Percentiles rank a stretch among this genome's conserved stretches.
Evolutionary conservation across 2,329 filamentous ascomycete species (phyloP).

Genomic region (Seiridium cupressi): DNA sequence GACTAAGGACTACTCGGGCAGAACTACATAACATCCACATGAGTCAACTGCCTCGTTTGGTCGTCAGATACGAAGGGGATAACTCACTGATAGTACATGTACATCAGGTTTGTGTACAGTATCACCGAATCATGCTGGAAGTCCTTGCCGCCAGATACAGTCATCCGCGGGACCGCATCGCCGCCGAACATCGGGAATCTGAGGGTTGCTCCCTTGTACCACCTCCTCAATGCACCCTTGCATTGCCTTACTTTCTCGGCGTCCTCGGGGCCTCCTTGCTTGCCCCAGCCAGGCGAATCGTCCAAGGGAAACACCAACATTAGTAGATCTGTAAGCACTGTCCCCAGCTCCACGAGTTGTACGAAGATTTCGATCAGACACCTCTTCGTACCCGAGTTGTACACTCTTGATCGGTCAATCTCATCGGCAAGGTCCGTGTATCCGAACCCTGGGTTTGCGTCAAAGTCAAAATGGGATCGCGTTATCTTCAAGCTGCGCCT

Average conservation of each 20-base stretch:
- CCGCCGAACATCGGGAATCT: conserved; percentile 37
- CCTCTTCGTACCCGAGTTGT: conserved; percentile 42
- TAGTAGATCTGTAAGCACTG: conserved; percentile 45
- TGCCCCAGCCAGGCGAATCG: conserved; percentile 38
- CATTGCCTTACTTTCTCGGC: conserved; percentile 30
- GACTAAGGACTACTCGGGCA: conserved; percentile 40
- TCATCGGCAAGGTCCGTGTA: conserved; percentile 45
- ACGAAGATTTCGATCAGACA: conserved; percentile 42
- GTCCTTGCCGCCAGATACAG: conserved; percentile 22
- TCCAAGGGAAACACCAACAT: conserved; percentile 43
- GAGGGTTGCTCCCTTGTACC: conserved; percentile 37
- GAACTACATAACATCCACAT: conserved; percentile 25
- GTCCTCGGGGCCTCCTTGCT: conserved; percentile 29
- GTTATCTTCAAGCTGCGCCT: conserved; percentile 50
- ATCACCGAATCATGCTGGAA: conserved; percentile 40
- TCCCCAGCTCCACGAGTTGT: conserved; percentile 42
- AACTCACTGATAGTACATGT: conserved; percentile 51
- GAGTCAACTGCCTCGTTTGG: no score
- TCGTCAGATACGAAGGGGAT: no score
- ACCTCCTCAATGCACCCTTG: conserved; percentile 34
- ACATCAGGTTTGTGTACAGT: conserved; percentile 45
- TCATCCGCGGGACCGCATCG: conserved; percentile 23
- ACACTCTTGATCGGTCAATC: conserved; percentile 41
- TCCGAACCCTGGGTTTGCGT: conserved; percentile 32
- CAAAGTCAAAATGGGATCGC: conserved; percentile 42